Base-by-base conservation (phyloP, 305 asterid genomes). In the Fraxinus dipetala region DNA sequence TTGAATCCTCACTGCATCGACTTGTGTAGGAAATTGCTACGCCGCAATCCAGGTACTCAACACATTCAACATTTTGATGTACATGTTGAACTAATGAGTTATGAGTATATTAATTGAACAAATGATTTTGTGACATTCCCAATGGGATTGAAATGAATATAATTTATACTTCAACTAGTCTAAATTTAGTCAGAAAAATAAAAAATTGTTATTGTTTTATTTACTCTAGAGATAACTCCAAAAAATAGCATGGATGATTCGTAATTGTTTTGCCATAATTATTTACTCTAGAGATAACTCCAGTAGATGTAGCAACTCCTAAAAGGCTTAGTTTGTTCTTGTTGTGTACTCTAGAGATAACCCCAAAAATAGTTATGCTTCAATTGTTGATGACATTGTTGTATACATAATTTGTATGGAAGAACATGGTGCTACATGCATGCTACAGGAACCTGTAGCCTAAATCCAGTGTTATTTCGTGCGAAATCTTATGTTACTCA, bases 1-100 rank as follows among this genome's bases (percentile, higher is more conserved):
- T 88, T 96, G 86, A 91, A 89, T 80, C 90, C 93, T 69, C 87
- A 82, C 83, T 93, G 95, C 89, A 76, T 86, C 6, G 99, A 96
- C 83, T 89, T 96, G 89, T 96, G 99, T 78, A 85, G 82, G 83
- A 96, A 93, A 85, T 85, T 96, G 92, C 88, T 96, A 83, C 93
- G 98, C 70, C 92, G 94, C 63, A 88, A 92, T 89, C 99, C 99
- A 84, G 98, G 99, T 94, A 87, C 34, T 79, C 75, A 34, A 73
- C 81, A 54, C 20, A 70, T 35, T 22, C 75, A 77, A n/a, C 56
- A 40, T 61, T 61, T 61, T 61, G 31, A 61, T 61, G 28, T 56
- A 18, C 26, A 56, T n/a, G 67, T 18, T 20, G 24, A 1, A 59
- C 69, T 35, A 34, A 34, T 34, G 38, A 34, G 38, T 56, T 59